Percentiles rank a stretch among this genome's conserved stretches.
These are phyloP conservation scores for Neonectria sp. DNA, from an alignment of 2,329 filamentous ascomycete genomes.

Conservation along the genomic window DNA sequence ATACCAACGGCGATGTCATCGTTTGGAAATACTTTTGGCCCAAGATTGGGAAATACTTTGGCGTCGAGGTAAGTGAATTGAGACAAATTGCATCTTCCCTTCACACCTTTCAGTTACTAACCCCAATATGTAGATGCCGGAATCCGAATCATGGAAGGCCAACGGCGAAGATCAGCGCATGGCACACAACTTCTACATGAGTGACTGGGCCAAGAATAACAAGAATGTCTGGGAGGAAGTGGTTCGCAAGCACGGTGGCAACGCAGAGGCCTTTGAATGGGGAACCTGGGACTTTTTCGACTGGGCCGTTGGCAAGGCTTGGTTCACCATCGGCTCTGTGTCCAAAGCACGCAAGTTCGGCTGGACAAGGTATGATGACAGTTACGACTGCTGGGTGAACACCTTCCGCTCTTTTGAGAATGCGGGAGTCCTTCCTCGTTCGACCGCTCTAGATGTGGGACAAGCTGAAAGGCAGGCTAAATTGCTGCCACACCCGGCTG, in stretches of 20 bases:
- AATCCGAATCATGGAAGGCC: slow-evolving; percentile 31
- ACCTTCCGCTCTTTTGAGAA: slow-evolving; percentile 39
- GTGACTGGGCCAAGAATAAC: slow-evolving; percentile 37
- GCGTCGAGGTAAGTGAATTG: slow-evolving; percentile 19
- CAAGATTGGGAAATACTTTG: slow-evolving; percentile 24
- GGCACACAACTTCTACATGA: slow-evolving; percentile 36
- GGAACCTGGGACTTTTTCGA: slow-evolving; percentile 41
- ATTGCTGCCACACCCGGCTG: slow-evolving; percentile 23
- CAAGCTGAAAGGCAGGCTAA: background rate
- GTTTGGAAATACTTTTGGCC: slow-evolving; percentile 34
- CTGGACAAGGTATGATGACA: slow-evolving; percentile 37
- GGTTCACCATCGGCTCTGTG: slow-evolving; percentile 32
- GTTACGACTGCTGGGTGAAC: slow-evolving; percentile 36
- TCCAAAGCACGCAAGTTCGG: slow-evolving; percentile 39
- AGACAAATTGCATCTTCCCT: background rate
- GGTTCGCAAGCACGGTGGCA: slow-evolving; percentile 34
- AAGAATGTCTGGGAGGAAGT: slow-evolving; percentile 35
- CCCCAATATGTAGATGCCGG: slow-evolving; percentile 10
- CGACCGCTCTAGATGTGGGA: background rate
- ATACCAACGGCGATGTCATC: slow-evolving; percentile 33
- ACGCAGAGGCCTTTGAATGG: slow-evolving; percentile 35
- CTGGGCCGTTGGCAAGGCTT: slow-evolving; percentile 39
- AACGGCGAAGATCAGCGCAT: slow-evolving; percentile 33
- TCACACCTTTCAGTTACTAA: background rate
- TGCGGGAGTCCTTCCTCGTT: slow-evolving; percentile 31